phyloP scores from a whole-genome alignment of 2,329 filamentous ascomycete genomes.

The Cytospora leucostoma region DNA sequence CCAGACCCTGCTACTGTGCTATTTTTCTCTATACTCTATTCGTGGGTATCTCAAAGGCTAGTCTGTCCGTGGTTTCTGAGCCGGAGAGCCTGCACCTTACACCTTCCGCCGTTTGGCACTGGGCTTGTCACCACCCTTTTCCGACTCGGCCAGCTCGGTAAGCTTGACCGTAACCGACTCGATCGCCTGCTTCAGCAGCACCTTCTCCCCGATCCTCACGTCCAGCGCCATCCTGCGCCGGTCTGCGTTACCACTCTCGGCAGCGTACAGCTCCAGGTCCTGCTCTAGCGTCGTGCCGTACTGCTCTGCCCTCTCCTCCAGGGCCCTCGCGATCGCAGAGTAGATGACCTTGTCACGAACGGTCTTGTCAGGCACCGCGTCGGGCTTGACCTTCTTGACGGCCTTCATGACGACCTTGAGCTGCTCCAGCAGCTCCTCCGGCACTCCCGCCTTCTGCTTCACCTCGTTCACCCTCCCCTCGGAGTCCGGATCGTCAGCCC shows the following conservation, averaged over 20 bases:
- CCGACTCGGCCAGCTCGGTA: constrained; percentile 26
- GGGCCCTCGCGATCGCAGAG: constrained; percentile 40
- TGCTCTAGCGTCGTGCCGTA: constrained; percentile 37
- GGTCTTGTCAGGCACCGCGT: constrained; percentile 50
- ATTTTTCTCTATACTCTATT: background rate
- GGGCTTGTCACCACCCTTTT: constrained; percentile 29
- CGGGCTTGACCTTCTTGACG: constrained; percentile 46
- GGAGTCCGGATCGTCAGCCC: constrained; percentile 52
- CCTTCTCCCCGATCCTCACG: constrained; percentile 41
- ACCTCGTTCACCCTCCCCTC: constrained; percentile 43
- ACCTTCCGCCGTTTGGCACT: constrained; percentile 34
- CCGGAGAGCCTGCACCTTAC: background rate
- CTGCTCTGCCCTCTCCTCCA: constrained; percentile 32
- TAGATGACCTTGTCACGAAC: constrained; percentile 50
- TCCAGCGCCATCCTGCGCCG: constrained; percentile 36
- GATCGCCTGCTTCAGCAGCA: constrained; percentile 35
- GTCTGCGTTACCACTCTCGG: constrained; percentile 10
- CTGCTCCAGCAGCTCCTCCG: constrained; percentile 54
- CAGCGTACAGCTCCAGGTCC: constrained; percentile 30
- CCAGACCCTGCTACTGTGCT: background rate
- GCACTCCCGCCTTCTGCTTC: constrained; percentile 45
- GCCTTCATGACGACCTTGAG: constrained; percentile 53
- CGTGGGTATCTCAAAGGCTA: constrained; percentile 25
- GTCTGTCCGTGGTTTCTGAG: background rate
- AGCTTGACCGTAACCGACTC: constrained; percentile 30